Conservation (phyloP, 345 rosid genomes). For the Eucalyptus cladocalyx region DNA sequence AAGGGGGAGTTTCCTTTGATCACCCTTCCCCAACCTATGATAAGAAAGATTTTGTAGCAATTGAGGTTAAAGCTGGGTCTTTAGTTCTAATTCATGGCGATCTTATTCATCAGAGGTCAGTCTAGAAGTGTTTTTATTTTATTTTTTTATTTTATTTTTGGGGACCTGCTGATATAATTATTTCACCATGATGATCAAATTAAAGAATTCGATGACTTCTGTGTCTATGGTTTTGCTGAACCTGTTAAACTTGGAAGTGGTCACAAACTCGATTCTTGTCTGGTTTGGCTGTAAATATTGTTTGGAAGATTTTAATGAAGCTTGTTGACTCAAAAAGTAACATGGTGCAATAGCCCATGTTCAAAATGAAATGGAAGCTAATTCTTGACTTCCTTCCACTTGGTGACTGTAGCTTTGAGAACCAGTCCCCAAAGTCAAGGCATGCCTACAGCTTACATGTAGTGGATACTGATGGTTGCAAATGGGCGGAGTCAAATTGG, state of each 20-base stretch:
- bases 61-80: conserved; percentile 93
- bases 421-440: conserved; percentile 65
- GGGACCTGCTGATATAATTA: background rate
- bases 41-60: conserved; percentile 69
- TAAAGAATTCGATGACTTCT: background rate
- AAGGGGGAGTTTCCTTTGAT: conserved; percentile 72
- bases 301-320: background rate
- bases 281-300: background rate
- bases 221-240: background rate
- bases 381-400: background rate
- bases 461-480: conserved; percentile 86
- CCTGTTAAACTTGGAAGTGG: background rate
- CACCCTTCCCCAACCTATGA: conserved; percentile 63
- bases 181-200: background rate
- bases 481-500: conserved; percentile 88
- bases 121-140: background rate
- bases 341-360: background rate
- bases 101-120: conserved; percentile 86
- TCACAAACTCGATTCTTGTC: background rate
- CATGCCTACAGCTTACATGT: conserved; percentile 95
- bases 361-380: background rate
- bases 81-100: conserved; percentile 84
- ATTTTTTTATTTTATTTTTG: background rate
- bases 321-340: background rate
- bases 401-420: conserved; percentile 52